Base-by-base conservation (phyloP, 2,329 filamentous ascomycete genomes). In the Apiospora sp. region DNA sequence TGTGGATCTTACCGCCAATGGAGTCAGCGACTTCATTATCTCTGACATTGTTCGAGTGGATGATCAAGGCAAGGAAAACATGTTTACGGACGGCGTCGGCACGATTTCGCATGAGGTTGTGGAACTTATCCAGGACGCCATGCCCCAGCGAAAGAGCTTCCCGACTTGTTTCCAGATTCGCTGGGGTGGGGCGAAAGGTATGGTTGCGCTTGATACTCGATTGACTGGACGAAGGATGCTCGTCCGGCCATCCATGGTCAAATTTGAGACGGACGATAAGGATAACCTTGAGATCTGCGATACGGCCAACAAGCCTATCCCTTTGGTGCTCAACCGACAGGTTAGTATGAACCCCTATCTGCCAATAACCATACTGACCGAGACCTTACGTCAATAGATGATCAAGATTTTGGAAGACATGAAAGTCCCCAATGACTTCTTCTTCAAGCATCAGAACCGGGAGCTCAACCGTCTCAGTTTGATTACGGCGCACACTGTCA, bases 331-430 rank as follows among this genome's bases (percentile, higher is more conserved):
- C 1, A 97, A 97, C 77, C 90, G 92, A 0, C 93, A 69, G 30
- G 68, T 69, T 2, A 69, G 24, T 34, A 14, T 22, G 14, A 14
- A 10, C 3, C 3, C 10, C 24, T 67, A 1, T 41, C 30, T 67
- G 3, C 58, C 5, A 4, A 48, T 69, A 6, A 22, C 22, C 10
- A 24, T 8, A 16, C 2, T 30, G 37, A 67, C 64, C 13, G 37
- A 24, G 0, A 27, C 4, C 1, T 37, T 16, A 44, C 30, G 37
- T 41, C 37, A 41, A 41, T 41, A 94, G 75, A 86, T 95, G 74
- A 94, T 97, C 82, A 97, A 97, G 79, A 94, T 97, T 6, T 81
- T 97, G 0, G 94, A 97, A 78, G 94, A 97, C 75, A 90, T 96
- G 80, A 87, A 88, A 0, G 90, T 93, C 0, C 79, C 85, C 0